A percentile compares a stretch with the other conserved stretches of the same genome.
Conservation (phyloP, 352 stramenopile species). For the Phytophthora foliorum region DNA sequence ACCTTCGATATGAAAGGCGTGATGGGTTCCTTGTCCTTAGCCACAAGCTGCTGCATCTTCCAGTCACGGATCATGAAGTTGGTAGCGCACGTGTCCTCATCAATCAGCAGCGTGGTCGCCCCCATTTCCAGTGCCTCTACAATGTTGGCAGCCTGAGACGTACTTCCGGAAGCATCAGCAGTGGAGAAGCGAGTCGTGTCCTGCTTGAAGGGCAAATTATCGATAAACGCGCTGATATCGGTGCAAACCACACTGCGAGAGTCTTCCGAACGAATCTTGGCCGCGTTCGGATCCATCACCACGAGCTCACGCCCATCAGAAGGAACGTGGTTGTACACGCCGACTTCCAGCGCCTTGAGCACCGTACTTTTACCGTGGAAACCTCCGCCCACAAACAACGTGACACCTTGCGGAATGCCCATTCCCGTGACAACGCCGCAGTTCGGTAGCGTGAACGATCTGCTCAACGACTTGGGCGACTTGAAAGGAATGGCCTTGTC, state of each 20-base stretch:
- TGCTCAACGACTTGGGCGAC: constrained; percentile 83
- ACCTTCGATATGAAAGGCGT: constrained; percentile 97
- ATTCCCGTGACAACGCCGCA: constrained; percentile 90
- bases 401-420: constrained; percentile 95
- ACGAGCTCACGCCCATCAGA: constrained; percentile 97
- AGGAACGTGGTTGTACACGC: constrained; percentile 97
- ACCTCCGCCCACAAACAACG: constrained; percentile 96
- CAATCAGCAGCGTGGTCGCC: constrained; percentile 94
- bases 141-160: constrained; percentile 97
- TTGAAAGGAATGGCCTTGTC: constrained; percentile 81
- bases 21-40: constrained; percentile 97
- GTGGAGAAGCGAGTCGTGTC: constrained; percentile 94
- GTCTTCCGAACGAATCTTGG: constrained; percentile 98
- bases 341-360: constrained; percentile 94
- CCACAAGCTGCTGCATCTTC: constrained; percentile 97
- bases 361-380: constrained; percentile 99
- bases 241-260: constrained; percentile 91
- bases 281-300: constrained; percentile 80
- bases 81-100: constrained; percentile 98
- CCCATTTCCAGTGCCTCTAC: constrained; percentile 94
- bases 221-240: constrained; percentile 97
- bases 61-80: constrained; percentile 99
- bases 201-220: constrained; percentile 96
- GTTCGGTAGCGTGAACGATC: constrained; percentile 92
- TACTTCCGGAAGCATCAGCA: constrained; percentile 95